phyloP scores from a whole-genome alignment of 2,329 filamentous ascomycete species.

The Fusarium mangiferae region DNA sequence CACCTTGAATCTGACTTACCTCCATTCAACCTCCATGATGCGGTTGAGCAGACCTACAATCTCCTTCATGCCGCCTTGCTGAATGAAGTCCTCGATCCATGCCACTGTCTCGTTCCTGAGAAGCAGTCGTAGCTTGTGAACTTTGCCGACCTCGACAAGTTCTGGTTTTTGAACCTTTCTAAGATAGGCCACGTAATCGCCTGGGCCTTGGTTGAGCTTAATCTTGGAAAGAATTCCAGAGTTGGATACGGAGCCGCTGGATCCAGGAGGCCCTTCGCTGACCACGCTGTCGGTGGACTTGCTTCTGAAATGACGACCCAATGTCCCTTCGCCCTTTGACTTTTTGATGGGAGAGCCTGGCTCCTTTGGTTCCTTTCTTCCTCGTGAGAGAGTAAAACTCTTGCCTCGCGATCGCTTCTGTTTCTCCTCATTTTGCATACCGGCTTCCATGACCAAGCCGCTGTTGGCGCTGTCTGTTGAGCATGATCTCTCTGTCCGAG shows the following conservation, averaged over 20 bases:
- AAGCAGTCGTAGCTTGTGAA: conserved; percentile 91
- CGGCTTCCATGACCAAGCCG: conserved; percentile 49
- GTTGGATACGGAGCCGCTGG: conserved; percentile 64
- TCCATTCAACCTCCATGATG: conserved; percentile 97
- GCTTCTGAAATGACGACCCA: conserved; percentile 73
- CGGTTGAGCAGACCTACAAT: conserved; percentile 86
- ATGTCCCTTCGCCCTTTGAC: conserved; percentile 71
- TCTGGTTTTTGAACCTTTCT: conserved; percentile 83
- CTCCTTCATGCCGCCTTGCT: conserved; percentile 90
- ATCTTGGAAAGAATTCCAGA: conserved; percentile 73
- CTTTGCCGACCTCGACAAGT: conserved; percentile 88
- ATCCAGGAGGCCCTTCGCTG: conserved; percentile 65
- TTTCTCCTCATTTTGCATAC: conserved; percentile 58
- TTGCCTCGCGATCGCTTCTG: conserved; percentile 59
- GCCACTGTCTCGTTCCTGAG: conserved; percentile 94
- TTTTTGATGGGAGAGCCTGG: conserved; percentile 79
- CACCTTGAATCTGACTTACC: conserved; percentile 64
- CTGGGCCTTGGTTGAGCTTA: conserved; percentile 78
- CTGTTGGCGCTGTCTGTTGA: conserved; percentile 58
- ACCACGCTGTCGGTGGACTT: conserved; percentile 78
- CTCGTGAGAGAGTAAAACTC: conserved; percentile 81
- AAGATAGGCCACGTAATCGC: conserved; percentile 88
- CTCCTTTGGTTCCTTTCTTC: conserved; percentile 69
- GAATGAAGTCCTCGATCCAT: conserved; percentile 94
- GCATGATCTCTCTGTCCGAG: conserved; percentile 56